phyloP scores from a whole-genome alignment of 345 rosid genomes.

The Lepidium sativum region DNA sequence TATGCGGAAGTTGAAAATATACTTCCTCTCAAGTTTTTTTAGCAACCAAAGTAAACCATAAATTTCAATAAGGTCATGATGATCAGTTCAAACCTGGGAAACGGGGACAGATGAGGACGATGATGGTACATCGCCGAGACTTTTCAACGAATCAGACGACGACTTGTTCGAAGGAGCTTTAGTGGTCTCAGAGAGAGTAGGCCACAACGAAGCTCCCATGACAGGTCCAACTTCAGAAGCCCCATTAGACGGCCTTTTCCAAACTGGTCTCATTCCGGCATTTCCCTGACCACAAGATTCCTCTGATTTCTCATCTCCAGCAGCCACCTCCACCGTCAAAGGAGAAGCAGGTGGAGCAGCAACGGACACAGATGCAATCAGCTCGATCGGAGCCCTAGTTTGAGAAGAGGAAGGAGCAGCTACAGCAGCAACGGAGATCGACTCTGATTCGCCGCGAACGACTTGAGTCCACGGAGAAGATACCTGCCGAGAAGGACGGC shows the following conservation, averaged over 20 bases:
- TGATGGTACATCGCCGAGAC: slow-evolving; percentile 21
- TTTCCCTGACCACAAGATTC: slow-evolving; percentile 31
- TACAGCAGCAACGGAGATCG: slow-evolving; percentile 10
- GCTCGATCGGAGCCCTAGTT: slow-evolving; percentile 18
- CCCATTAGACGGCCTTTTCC: slow-evolving; percentile 68
- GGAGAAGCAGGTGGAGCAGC: slow-evolving; percentile 22
- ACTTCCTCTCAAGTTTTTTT: neutral
- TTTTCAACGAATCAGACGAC: slow-evolving; percentile 28
- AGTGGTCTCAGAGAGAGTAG: slow-evolving; percentile 41
- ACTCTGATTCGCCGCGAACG: slow-evolving; percentile 29
- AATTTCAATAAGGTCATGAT: neutral
- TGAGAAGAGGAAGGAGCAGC: slow-evolving; percentile 18
- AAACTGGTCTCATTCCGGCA: slow-evolving; percentile 57
- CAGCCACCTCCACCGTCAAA: slow-evolving; percentile 18
- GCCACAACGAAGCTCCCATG: slow-evolving; percentile 33
- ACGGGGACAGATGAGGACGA: slow-evolving; percentile 1
- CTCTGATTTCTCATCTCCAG: slow-evolving; percentile 25
- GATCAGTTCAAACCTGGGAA: slow-evolving; percentile 21
- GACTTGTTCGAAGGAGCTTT: slow-evolving; percentile 34
- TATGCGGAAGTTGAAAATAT: neutral
- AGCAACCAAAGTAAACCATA: neutral
- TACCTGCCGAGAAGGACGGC: slow-evolving; percentile 18
- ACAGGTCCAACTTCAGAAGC: slow-evolving; percentile 41
- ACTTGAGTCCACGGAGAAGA: slow-evolving; percentile 27
- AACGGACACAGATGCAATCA: neutral